Evolutionary conservation across 345 rosid species (phyloP).

Genomic region (Laguncularia racemosa): DNA sequence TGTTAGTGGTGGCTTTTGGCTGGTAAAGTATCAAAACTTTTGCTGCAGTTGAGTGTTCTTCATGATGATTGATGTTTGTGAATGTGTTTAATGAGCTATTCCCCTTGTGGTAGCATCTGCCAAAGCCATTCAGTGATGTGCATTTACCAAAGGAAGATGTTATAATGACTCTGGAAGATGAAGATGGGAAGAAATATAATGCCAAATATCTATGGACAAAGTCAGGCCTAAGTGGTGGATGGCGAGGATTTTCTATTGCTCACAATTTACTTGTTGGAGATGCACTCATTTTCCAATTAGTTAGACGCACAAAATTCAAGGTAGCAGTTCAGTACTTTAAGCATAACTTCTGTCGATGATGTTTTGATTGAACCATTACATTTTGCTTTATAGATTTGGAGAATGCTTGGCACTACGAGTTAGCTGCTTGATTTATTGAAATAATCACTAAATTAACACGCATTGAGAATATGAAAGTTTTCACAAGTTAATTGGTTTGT

Average conservation of each 20-base stretch:
- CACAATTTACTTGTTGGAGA: conserved; percentile 31
- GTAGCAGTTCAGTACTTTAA: too few species aligned
- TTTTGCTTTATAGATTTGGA: too few species aligned
- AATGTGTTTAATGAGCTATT: conserved; percentile 1
- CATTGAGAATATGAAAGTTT: too few species aligned
- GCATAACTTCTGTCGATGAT: not conserved
- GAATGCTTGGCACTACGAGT: too few species aligned
- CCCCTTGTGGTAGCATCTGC: conserved; percentile 33
- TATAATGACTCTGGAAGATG: conserved; percentile 21
- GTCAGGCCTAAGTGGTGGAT: conserved; percentile 44
- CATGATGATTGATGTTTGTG: not conserved
- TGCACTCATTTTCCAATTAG: not conserved
- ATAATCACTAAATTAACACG: too few species aligned
- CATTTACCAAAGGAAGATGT: conserved; percentile 32
- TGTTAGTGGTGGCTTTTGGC: conserved; percentile 37
- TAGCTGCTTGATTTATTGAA: too few species aligned
- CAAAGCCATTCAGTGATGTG: conserved; percentile 37
- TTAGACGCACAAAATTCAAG: too few species aligned
- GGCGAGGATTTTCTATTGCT: conserved; percentile 30
- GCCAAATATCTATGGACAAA: conserved; percentile 30
- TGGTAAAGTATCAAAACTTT: conserved; percentile 21
- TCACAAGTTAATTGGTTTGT: too few species aligned
- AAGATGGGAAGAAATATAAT: conserved; percentile 23
- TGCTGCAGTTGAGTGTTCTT: conserved; percentile 3
- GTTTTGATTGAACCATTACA: not conserved